phyloP scores from a whole-genome alignment of 305 asterid genomes.

The Fraxinus angustifolia region DNA sequence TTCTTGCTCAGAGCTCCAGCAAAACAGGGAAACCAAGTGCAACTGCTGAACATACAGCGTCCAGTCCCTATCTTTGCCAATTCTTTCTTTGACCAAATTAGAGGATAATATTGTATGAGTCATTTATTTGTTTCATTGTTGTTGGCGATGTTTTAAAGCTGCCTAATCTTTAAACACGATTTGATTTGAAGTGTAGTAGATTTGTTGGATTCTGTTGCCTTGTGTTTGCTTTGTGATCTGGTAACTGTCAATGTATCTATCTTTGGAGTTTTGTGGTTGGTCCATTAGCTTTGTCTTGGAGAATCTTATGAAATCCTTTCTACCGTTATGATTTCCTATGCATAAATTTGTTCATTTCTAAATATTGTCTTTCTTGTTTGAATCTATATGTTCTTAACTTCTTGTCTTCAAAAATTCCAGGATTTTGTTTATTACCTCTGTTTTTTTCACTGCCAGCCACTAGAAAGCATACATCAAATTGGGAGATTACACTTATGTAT shows the following conservation, averaged over 20 bases:
- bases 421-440: constrained; percentile 11
- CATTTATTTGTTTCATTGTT: background rate
- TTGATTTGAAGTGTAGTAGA: constrained; percentile 30
- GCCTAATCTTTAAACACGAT: constrained; percentile 13
- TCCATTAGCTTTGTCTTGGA: constrained; percentile 40
- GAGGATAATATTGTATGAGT: background rate
- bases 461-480: background rate
- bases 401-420: constrained; percentile 21
- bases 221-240: constrained; percentile 27
- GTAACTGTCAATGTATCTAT: constrained; percentile 33
- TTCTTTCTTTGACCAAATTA: constrained; percentile 23
- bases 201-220: constrained; percentile 30
- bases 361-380: constrained; percentile 39
- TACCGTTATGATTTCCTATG: constrained; percentile 34
- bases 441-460: background rate
- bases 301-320: constrained; percentile 43
- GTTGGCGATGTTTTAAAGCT: background rate
- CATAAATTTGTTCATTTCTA: constrained; percentile 36
- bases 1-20: constrained; percentile 18
- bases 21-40: constrained; percentile 22
- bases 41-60: constrained; percentile 17
- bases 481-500: background rate
- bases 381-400: constrained; percentile 31
- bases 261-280: constrained; percentile 55
- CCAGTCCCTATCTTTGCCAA: constrained; percentile 16